Conservation (phyloP, 257 asterid species). For the Scutellaria baicalensis region DNA sequence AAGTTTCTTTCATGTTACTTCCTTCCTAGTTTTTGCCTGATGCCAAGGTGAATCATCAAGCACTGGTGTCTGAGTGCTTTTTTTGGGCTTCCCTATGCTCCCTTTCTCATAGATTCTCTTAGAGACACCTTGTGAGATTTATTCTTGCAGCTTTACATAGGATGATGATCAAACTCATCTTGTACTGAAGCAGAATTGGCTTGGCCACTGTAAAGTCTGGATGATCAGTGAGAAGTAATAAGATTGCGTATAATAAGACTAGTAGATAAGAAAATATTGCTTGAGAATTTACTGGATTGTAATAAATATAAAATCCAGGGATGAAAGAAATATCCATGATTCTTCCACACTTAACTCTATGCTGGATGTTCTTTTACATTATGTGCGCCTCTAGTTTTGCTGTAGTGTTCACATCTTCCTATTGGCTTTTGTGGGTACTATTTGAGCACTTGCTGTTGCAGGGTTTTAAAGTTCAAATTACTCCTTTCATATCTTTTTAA, state of each 20-base stretch:
- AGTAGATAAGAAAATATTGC: neutral
- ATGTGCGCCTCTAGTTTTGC: neutral
- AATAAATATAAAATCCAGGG: neutral
- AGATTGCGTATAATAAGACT: neutral
- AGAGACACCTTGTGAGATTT: neutral
- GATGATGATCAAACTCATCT: neutral
- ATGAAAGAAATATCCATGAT: neutral
- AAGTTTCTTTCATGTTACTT: neutral
- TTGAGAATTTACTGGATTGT: neutral
- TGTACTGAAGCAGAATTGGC: neutral
- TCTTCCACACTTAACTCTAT: neutral
- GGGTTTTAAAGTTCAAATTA: neutral
- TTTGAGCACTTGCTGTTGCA: neutral
- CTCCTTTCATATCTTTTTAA: constrained; percentile 1
- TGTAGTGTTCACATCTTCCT: neutral
- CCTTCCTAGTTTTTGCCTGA: neutral
- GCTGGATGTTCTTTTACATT: neutral
- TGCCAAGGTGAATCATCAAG: neutral
- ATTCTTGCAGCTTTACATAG: neutral
- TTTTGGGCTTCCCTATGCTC: neutral
- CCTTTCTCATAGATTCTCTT: neutral
- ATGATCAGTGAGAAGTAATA: neutral
- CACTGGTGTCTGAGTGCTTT: neutral
- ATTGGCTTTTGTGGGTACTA: neutral
- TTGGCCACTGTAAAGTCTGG: neutral